Percentiles rank a stretch among this genome's conserved stretches.
Conservation (phyloP, 768 basidiomycete genomes). For the Mycena belliarum region DNA sequence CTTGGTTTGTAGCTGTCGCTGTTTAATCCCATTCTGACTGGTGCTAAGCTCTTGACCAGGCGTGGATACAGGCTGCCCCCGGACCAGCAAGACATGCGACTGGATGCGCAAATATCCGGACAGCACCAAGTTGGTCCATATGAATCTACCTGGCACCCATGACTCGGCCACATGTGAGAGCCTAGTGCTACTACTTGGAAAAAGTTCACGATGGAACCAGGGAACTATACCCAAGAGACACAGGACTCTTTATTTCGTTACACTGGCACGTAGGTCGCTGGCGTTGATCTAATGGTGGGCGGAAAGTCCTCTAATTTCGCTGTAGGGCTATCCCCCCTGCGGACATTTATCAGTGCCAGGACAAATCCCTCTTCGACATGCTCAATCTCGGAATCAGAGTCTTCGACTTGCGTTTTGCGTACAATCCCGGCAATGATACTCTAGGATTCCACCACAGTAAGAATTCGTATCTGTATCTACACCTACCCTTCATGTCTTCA, state of each 20-base stretch:
- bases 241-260: constrained; percentile 25
- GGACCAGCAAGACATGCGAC: constrained; percentile 21
- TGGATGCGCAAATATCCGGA: constrained; percentile 29
- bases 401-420: constrained; percentile 21
- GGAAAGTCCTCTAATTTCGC: neutral
- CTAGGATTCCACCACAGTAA: constrained; percentile 20
- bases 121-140: constrained; percentile 24
- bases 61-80: constrained; percentile 22
- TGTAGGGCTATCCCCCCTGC: constrained; percentile 11
- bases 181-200: neutral
- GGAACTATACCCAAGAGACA: constrained; percentile 27
- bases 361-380: constrained; percentile 17
- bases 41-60: constrained; percentile 12
- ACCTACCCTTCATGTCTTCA: constrained; percentile 12
- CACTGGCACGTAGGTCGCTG: constrained; percentile 22
- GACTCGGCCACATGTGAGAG: constrained; percentile 28
- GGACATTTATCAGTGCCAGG: constrained; percentile 16
- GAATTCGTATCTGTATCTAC: neutral
- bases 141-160: constrained; percentile 34
- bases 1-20: constrained; percentile 16
- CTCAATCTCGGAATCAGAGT: constrained; percentile 20
- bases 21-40: neutral
- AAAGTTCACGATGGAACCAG: neutral
- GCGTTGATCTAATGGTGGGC: neutral
- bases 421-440: constrained; percentile 17